A percentile compares a stretch with the other conserved stretches of the same genome.
These are phyloP conservation scores for Mycena maculata DNA, from an alignment of 768 basidiomycete species.

Conservation along the genomic window DNA sequence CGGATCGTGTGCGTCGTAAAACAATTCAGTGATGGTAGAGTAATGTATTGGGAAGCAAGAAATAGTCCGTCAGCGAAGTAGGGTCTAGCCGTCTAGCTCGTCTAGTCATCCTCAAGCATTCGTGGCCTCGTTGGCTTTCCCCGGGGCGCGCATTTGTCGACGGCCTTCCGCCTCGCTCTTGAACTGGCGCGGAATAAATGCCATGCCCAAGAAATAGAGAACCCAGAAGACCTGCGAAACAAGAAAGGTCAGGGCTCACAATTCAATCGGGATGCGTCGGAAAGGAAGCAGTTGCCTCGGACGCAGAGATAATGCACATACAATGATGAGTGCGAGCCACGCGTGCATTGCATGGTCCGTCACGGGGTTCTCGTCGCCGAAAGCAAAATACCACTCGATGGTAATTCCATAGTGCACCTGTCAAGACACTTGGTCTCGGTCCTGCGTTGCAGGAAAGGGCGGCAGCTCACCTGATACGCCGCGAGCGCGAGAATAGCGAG, in stretches of 20 bases:
- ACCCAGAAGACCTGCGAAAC: conserved; percentile 58
- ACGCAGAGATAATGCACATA: conserved; percentile 36
- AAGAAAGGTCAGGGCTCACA: too few species aligned
- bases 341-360: conserved; percentile 57
- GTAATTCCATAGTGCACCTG: conserved; percentile 64
- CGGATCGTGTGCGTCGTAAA: too few species aligned
- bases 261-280: not conserved
- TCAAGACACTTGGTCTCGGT: not conserved
- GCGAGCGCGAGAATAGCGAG: conserved; percentile 65
- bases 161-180: conserved; percentile 16
- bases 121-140: not conserved
- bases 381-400: conserved; percentile 54
- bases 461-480: conserved; percentile 56
- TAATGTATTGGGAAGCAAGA: too few species aligned
- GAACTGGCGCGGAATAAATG: conserved; percentile 49
- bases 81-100: too few species aligned
- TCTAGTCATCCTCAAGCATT: not conserved
- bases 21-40: too few species aligned
- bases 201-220: conserved; percentile 55
- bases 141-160: not conserved
- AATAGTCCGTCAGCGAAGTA: too few species aligned
- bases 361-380: conserved; percentile 50
- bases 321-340: conserved; percentile 60
- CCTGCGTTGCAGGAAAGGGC: not conserved
- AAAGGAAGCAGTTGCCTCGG: not conserved